Base-by-base conservation (phyloP, 495 filamentous ascomycete species). In the Penicillium mononematosum region DNA sequence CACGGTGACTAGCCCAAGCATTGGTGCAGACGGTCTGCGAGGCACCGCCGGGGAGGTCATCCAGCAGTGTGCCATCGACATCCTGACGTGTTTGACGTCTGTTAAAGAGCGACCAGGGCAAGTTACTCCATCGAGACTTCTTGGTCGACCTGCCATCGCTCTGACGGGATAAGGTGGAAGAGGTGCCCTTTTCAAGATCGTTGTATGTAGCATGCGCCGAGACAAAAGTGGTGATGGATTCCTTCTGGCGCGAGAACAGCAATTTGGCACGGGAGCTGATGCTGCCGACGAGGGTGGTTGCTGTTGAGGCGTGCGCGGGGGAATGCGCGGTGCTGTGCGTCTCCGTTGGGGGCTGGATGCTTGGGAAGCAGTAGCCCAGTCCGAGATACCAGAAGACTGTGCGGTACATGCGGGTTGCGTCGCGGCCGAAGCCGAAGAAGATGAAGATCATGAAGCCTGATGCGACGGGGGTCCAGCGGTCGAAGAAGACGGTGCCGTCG, bases 381-480 rank as follows among this genome's bases (percentile, higher is more conserved):
- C 66, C 73, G 46, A 71, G 51, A 46, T 45, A 58, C 51, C 66
- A 58, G 58, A 68, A 54, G 36, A 68, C 77, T 4, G 65, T 66
- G 50, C 83, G 79, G 68, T 97, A 96, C 70, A 88, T 84, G 44
- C 79, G 79, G n/a, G 81, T 70, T 4, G 89, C 89, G 55, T 96
- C 93, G 20, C 74, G 76, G 16, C 89, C 91, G 16, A 87, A 81
- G 29, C 94, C 94, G 64, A 96, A 96, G 76, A 92, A 88, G 38
- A 84, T 53, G 60, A 95, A 90, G 14, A 90, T 76, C 45, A 85
- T 58, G 45, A 86, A 76, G 0, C 82, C 82, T 1, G 82, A 74
- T 1, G 75, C 74, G 50, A 90, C 78, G 9, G 85, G 72, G 36
- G 88, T 81, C 85, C 87, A 97, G 45, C 83, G 80, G 64, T 89